Base-by-base conservation (phyloP, 2,329 filamentous ascomycete genomes). In the Fusarium neocosmosporiellum region DNA sequence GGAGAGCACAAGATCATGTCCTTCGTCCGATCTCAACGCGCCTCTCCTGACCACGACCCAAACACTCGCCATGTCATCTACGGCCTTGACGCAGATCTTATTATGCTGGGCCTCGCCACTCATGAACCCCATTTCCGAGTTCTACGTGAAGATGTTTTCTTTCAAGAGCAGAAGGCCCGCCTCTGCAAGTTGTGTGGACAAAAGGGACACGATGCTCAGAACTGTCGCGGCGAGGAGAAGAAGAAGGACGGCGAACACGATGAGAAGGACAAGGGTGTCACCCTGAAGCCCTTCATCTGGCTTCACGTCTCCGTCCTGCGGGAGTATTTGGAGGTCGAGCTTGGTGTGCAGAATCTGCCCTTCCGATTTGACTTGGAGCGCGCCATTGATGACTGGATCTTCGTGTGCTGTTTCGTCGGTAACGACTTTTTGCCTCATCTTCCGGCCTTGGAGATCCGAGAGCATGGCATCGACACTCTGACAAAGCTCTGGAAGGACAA, bases 1-100 rank as follows among this genome's bases (percentile, higher is more conserved):
- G 96, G 96, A 81, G 96, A 99, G 85, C 96, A 99, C 83, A 99
- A 99, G 84, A 98, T 99, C 80, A 99, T 99, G 96, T 92, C 96
- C 76, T 99, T 98, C 81, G 90, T 99, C 74, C 92, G 96, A 78
- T 98, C 96, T 39, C 97, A 99, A 83, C 91, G 96, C 78, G 90
- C 93, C 58, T 96, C 94, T 61, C 92, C 95, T 7, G 92, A 97
- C 73, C 95, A 99, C 82, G 92, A 99, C 79, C 96, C 96, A 27
- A 98, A 99, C 81, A 98, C 96, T 24, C 93, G 94, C 69, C 96
- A 99, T 84, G 97, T 99, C 78, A 98, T 99, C 71, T 99, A 99
- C 80, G 96, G 96, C 58, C 88, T 99, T 75, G 96, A 99, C 86
- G 97, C 96, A 68, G 96, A 99, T 88, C 87, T 99, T 75, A 99